Base-by-base conservation (phyloP, 371 early-diverging fungal genomes). In the Mucor ambiguus region DNA sequence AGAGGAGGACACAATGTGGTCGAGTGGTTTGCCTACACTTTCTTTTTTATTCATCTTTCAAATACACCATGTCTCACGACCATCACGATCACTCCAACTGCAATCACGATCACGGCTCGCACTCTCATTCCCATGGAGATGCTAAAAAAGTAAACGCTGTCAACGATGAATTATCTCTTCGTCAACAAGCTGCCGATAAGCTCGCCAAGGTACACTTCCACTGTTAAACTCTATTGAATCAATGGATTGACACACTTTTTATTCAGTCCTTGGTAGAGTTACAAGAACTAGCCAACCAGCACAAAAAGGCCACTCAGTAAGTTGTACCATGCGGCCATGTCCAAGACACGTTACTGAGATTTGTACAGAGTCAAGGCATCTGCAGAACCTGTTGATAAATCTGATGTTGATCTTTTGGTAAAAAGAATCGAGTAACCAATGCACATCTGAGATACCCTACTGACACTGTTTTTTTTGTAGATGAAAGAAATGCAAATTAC, bases 401-500 rank as follows among this genome's bases (percentile, higher is more conserved):
- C 54, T 11, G 72, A 72, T 58, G 63, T 72, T 10, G 72, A 72
- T 33, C 44, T 72, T 46, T 58, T 72, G 65, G 71, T 71, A 70
- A 65, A 59, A 33, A 30, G 38, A n/a, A 43, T 6, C 55, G 30
- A 11, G 52, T 30, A 14, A 58, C 41, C 11, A 29, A 38, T 6
- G 35, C 4, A 38, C 1, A 26, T 4, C 24, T 4, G 58, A 52
- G 26, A 38, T 8, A 24, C 10, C 7, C 2, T 32, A 9, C 4
- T 49, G 37, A 24, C 18, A 43, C 30, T 11, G 2, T 20, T 16
- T 22, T 57, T 54, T 7, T 16, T 20, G 11, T 65, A 71, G 71
- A 62, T 72, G 18, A 68, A 68, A 30, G 81, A 86, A 61, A 69
- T 86, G 73, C 67, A 78, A 49, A 68, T 86, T 4, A 64, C 74